phyloP scores from a whole-genome alignment of 768 basidiomycete species.

The Mycena maculata region DNA sequence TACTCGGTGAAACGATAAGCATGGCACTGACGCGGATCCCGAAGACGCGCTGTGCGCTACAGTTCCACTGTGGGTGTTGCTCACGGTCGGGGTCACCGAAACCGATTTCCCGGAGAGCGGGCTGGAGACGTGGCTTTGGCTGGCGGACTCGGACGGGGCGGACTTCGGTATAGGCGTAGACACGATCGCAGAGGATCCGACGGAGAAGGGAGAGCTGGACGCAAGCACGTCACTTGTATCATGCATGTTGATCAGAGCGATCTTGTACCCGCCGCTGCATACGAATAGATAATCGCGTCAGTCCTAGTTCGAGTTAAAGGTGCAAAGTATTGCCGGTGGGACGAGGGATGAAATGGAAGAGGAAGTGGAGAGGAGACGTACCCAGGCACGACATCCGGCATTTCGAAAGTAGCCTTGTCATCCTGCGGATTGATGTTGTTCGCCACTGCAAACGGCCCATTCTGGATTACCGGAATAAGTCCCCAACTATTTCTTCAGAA shows the following conservation, averaged over 20 bases:
- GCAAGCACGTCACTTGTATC: constrained; percentile 6
- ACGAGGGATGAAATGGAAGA: too few relatives aligned
- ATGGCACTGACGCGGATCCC: neutral
- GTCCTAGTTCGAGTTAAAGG: too few relatives aligned
- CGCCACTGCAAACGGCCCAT: constrained; percentile 7
- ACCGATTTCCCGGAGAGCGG: too few relatives aligned
- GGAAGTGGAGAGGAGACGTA: neutral
- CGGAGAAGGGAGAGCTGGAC: neutral
- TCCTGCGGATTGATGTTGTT: constrained; percentile 11
- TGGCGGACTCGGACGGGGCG: neutral
- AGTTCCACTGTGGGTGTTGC: neutral
- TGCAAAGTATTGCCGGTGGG: too few relatives aligned
- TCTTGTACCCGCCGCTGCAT: constrained; percentile 4
- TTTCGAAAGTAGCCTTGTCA: constrained; percentile 3
- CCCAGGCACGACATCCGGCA: constrained; percentile 12
- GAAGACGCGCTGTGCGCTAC: neutral
- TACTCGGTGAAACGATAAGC: neutral
- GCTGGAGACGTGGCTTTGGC: neutral
- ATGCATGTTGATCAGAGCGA: constrained; percentile 1
- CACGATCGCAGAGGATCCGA: neutral
- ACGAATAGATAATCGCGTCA: too few relatives aligned
- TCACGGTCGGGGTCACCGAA: neutral
- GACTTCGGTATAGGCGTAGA: neutral
- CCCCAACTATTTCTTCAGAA: too few relatives aligned
- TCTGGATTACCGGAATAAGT: neutral